phyloP scores from a whole-genome alignment of 108 stramenopile species.

The Skeletonema costatum region DNA sequence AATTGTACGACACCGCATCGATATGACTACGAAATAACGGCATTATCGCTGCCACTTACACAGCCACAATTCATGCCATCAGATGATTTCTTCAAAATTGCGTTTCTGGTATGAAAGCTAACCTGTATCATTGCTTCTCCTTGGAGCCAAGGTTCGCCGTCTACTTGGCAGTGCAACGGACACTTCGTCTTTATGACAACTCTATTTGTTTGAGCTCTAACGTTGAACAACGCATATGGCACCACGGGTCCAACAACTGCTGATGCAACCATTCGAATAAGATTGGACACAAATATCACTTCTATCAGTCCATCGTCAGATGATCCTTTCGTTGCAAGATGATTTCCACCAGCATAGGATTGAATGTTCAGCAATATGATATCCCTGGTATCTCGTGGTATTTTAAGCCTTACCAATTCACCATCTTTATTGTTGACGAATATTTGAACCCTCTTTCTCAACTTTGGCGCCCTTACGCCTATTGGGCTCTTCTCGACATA shows the following conservation, averaged over 20 bases:
- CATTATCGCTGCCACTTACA: slow-evolving; percentile 6
- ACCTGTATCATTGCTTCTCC: slow-evolving; percentile 47
- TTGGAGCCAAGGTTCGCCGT: slow-evolving; percentile 81
- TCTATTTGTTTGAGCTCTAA: slow-evolving; percentile 46
- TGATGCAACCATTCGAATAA: slow-evolving; percentile 33
- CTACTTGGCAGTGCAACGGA: slow-evolving; percentile 68
- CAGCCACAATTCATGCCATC: slow-evolving; percentile 24
- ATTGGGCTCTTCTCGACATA: slow-evolving; percentile 58
- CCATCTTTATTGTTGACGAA: slow-evolving; percentile 44
- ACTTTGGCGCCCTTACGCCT: slow-evolving; percentile 39
- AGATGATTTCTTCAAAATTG: slow-evolving; percentile 33
- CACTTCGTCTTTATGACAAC: slow-evolving; percentile 42
- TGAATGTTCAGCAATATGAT: slow-evolving; percentile 56
- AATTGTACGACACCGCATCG: too few relatives aligned
- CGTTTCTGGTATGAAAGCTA: slow-evolving; percentile 43
- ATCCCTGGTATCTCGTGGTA: slow-evolving; percentile 47
- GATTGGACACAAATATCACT: slow-evolving; percentile 54
- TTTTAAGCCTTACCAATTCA: slow-evolving; percentile 24
- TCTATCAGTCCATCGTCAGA: slow-evolving; percentile 53
- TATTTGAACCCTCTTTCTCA: slow-evolving; percentile 35
- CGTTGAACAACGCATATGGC: slow-evolving; percentile 42
- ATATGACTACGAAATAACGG: neutral
- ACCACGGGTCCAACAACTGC: slow-evolving; percentile 27
- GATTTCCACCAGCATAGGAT: slow-evolving; percentile 55
- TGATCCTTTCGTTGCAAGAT: slow-evolving; percentile 39